Evolutionary conservation across 2,329 filamentous ascomycete genomes (phyloP), one percentile per base, ranked within the genome.

Genomic region (Trichoderma citrinoviride): DNA sequence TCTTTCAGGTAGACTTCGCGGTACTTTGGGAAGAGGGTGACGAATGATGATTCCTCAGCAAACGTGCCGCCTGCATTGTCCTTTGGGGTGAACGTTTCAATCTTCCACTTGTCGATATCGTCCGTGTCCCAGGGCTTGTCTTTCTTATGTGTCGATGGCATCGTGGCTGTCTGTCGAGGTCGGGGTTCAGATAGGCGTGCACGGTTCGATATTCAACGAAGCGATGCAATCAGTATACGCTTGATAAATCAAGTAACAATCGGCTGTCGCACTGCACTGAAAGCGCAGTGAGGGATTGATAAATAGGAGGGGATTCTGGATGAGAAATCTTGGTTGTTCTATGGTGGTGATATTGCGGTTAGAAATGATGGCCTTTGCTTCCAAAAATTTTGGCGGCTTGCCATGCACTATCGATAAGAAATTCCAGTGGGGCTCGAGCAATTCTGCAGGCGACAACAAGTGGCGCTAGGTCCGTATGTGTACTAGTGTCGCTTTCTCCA

Each of bases 101-200:
- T 81, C 87, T 93, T 94, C 93, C 93, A 98, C 77, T 97, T 96
- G 80, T 98, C 94, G 69, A 98, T 92, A 73, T 97, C 95, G 68
- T 96, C 93, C 64, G 93, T 96, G 73, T 97, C 93, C 93, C 93
- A 96, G 63, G 92, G 91, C 78, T 97, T 97, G 3, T 96, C 92
- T 70, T 86, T 90, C 68, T 97, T 90, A 79, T 97, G 87, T 69
- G 90, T 96, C 33, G 92, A 95, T 68, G 93, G 92, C 93, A 97
- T 93, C 43, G 63, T 69, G 29, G 53, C 64, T 57, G 12, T 27
- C 5, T n/a, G 49, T 63, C 60, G 27, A 40, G 5, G n/a, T 41
- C 1, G 10, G 17, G 3, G 2, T 56, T 17, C 7, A 15, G 27
- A 23, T 14, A 12, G 19, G 2, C 23, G 14, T 19, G 57, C 4